Conservation (phyloP, 129 eudicot genomes). For the Solidago caesia region DNA sequence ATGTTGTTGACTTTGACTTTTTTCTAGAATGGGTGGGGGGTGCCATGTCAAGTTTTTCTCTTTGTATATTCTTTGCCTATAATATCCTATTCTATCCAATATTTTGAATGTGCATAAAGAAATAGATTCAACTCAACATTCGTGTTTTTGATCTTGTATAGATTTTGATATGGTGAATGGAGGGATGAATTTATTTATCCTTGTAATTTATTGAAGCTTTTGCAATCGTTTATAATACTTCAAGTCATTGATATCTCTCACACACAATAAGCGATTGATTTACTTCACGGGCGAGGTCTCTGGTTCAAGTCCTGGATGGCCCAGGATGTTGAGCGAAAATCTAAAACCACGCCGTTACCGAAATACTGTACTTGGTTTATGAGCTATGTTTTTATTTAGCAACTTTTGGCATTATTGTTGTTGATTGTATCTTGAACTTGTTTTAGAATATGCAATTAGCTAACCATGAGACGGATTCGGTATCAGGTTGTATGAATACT, state of each 20-base stretch:
- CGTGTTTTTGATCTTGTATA: constrained; percentile 9
- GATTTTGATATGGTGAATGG: neutral
- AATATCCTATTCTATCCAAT: neutral
- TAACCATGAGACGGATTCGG: too few species aligned
- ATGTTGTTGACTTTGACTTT: neutral
- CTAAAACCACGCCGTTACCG: too few species aligned
- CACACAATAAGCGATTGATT: too few species aligned
- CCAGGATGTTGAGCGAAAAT: too few species aligned
- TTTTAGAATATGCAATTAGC: too few species aligned
- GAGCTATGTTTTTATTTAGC: too few species aligned
- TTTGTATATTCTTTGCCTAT: constrained; percentile 15
- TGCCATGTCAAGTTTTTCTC: constrained; percentile 18
- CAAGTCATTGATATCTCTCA: neutral
- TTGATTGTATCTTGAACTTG: too few species aligned
- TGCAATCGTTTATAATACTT: neutral
- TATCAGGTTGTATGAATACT: too few species aligned
- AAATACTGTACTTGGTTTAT: too few species aligned
- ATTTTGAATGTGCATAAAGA: neutral
- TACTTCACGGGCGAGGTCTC: too few species aligned
- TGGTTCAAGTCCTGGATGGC: too few species aligned
- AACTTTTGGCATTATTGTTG: too few species aligned
- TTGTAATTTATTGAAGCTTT: neutral
- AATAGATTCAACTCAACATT: constrained; percentile 8
- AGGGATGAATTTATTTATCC: constrained; percentile 2
- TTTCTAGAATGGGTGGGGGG: neutral